Evolutionary conservation across 306 rosid genomes (phyloP).

Genomic region (Dryas alaskensis): DNA sequence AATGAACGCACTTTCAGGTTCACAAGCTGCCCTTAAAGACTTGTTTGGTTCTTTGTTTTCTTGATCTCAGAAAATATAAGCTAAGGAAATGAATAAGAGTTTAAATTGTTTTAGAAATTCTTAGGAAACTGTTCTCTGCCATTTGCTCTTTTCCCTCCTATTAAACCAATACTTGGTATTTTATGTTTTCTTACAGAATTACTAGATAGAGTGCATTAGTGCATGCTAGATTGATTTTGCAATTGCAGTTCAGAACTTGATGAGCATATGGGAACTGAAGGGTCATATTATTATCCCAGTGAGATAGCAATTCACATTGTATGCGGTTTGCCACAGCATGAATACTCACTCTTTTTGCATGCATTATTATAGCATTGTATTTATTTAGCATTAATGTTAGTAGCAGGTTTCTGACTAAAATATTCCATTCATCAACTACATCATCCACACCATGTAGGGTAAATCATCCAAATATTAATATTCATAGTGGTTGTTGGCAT

Average conservation of each 20-base stretch:
- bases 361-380: slow-evolving; percentile 1
- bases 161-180: neutral
- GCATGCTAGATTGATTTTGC: neutral
- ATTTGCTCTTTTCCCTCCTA: neutral
- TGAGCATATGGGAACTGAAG: neutral
- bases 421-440: slow-evolving; percentile 10
- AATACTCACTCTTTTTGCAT: neutral
- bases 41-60: neutral
- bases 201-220: neutral
- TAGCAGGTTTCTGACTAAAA: slow-evolving; percentile 5
- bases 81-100: neutral
- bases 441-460: slow-evolving; percentile 1
- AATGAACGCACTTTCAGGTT: slow-evolving; percentile 1
- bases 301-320: neutral
- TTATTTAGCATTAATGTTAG: slow-evolving; percentile 2
- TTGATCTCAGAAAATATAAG: neutral
- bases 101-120: neutral
- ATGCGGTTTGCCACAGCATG: neutral
- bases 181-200: neutral
- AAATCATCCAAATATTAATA: slow-evolving; percentile 6
- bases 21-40: neutral
- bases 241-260: neutral
- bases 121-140: neutral
- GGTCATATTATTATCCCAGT: neutral
- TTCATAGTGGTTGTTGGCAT: slow-evolving; percentile 15